phyloP scores from a whole-genome alignment of 1,284 basidiomycete species.

The Abortiporus biennis region DNA sequence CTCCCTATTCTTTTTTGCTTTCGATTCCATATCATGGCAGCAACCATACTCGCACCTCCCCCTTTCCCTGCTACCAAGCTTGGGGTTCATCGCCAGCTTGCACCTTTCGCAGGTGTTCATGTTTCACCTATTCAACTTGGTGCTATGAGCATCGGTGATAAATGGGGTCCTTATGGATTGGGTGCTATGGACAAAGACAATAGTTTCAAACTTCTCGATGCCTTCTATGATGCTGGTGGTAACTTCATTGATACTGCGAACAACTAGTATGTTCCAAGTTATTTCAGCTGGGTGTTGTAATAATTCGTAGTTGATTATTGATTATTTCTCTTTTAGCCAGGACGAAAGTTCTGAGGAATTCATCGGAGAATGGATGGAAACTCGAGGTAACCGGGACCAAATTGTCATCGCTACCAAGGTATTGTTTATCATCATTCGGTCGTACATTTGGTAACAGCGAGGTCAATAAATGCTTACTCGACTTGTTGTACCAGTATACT shows the following conservation, averaged over 20 bases:
- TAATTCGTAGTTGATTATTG: not conserved
- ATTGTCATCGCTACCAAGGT: constrained; percentile 21
- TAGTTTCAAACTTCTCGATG: too few relatives aligned
- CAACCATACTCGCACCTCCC: constrained; percentile 4
- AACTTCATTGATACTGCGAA: too few relatives aligned
- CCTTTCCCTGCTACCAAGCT: constrained; percentile 13
- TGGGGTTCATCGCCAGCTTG: constrained; percentile 16
- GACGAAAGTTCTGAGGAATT: not conserved
- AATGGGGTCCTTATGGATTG: constrained; percentile 41
- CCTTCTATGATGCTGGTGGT: too few relatives aligned
- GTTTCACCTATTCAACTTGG: too few relatives aligned
- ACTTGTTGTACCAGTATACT: constrained; percentile 25
- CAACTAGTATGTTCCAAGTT: constrained; percentile 10
- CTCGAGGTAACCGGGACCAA: constrained; percentile 44
- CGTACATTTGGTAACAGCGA: not conserved
- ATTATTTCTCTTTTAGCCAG: constrained; percentile 13
- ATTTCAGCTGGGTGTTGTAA: too few relatives aligned
- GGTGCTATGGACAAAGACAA: constrained; percentile 43
- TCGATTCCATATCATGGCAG: too few relatives aligned
- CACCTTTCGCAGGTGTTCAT: constrained; percentile 14
- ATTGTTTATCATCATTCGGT: not conserved
- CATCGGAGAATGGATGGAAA: constrained; percentile 50
- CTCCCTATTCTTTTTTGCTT: too few relatives aligned
- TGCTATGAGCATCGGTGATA: too few relatives aligned
- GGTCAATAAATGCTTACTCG: too few relatives aligned